Base-by-base conservation (phyloP, 441 rosid genomes). In the Flueggea neowawraea region DNA sequence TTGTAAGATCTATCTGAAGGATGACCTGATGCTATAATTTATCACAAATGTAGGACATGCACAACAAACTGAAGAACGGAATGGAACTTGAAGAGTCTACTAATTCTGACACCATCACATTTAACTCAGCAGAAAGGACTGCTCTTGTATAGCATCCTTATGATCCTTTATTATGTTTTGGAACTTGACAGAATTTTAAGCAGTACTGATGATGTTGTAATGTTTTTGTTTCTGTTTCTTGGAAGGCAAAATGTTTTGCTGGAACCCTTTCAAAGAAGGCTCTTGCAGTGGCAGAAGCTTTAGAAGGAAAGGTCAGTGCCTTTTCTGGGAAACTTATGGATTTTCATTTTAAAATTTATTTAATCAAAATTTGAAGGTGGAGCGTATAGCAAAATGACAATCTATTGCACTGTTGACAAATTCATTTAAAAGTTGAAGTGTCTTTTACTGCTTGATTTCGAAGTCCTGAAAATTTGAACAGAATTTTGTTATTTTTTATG, bases 291-390 rank as follows among this genome's bases (percentile, higher is more conserved):
- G 80, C 73, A 62, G 97, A 88, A 72, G 79, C 96, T 73, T 75
- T 91, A 81, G 97, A 91, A 80, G 97, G 99, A 54, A 95, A 91
- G 94, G 99, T 90, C 31, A 62, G 83, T 68, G 61, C 22, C 57
- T 71, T 51, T 60, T n/a, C 3, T 70, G 57, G 52, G 48, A 54
- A 22, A 2, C 28, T 60, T 13, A 32, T 10, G 51, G 31, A 41
- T 33, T 61, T 61, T 43, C 41, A 55, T 15, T 54, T 32, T 43
- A 1, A 48, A 48, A 12, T 31, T 64, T 5, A 51, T 16, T 48
- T 64, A 31, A 17, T 44, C 51, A 55, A 55, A 55, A 63, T 6
- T 6, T 43, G 45, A 11, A 11, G 45, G 45, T 6, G 45, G 45
- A 11, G 12, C 3, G 45, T 43, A 11, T 22, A 22, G 28, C 2